Percentiles rank a stretch among this genome's conserved stretches.
Conservation (phyloP, 495 filamentous ascomycete genomes). For the Trichoderma orchidacearum region DNA sequence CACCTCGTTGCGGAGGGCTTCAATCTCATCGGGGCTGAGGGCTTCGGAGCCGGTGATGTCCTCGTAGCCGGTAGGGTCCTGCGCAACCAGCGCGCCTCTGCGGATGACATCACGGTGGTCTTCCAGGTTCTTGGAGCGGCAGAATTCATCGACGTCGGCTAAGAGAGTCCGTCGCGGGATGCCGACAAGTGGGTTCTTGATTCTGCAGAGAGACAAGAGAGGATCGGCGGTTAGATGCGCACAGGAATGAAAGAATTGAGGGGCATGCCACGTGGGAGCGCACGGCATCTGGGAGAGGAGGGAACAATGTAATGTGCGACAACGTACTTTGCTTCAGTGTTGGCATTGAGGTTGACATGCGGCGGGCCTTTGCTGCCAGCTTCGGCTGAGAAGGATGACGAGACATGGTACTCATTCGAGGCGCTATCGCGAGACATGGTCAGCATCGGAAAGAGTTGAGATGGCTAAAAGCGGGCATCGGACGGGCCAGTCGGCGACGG, state of each 20-base stretch:
- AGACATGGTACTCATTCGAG: not conserved
- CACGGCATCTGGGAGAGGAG: not conserved
- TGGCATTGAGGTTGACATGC: slow-evolving; percentile 27
- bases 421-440: not conserved
- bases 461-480: too few relatives aligned
- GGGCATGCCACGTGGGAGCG: not conserved
- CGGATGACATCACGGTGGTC: slow-evolving; percentile 36
- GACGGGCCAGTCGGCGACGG: too few relatives aligned
- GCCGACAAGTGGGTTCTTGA: slow-evolving; percentile 43
- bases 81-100: slow-evolving; percentile 52
- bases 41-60: slow-evolving; percentile 32
- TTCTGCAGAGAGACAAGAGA: not conserved
- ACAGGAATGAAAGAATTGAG: not conserved
- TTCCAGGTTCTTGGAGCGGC: slow-evolving; percentile 31
- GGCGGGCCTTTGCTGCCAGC: not conserved
- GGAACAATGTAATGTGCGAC: too few relatives aligned
- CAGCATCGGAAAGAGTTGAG: not conserved
- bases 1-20: slow-evolving; percentile 41
- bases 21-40: slow-evolving; percentile 40
- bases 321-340: slow-evolving; percentile 30
- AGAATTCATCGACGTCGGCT: slow-evolving; percentile 41
- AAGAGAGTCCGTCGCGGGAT: slow-evolving; percentile 38
- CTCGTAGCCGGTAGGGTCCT: slow-evolving; percentile 41
- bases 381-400: not conserved
- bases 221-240: not conserved